Evolutionary conservation across 2,329 filamentous ascomycete genomes (phyloP).

Genomic region (Myriosclerotinia scirpicola): DNA sequence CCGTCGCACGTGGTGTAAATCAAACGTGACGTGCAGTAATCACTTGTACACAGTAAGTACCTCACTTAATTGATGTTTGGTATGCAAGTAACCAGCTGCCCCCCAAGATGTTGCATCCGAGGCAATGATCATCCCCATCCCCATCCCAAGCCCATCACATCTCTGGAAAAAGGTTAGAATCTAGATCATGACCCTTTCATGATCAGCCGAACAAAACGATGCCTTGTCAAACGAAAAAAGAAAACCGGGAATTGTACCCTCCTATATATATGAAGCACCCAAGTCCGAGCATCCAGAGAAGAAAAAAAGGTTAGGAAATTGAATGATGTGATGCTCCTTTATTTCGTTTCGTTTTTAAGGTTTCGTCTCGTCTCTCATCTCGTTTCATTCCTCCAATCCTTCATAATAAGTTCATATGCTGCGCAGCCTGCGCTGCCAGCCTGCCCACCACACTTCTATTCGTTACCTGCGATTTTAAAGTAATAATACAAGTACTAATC

Average conservation of each 20-base stretch:
- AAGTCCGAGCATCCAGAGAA: no score
- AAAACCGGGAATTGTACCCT: neutral
- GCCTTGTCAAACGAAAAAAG: neutral
- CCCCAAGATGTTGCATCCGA: neutral
- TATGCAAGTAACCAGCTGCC: slow-evolving; percentile 16
- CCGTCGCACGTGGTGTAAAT: slow-evolving; percentile 17
- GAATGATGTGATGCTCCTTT: neutral
- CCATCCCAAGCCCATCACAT: neutral
- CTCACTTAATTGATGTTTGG: slow-evolving; percentile 1
- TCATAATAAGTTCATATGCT: no score
- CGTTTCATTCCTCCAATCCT: slow-evolving; percentile 22
- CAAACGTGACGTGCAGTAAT: slow-evolving; percentile 23
- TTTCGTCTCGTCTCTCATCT: neutral
- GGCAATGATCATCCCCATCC: slow-evolving; percentile 11
- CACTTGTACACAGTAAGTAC: slow-evolving; percentile 11
- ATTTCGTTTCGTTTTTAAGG: neutral
- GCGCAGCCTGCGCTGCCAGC: no score
- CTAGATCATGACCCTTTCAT: neutral
- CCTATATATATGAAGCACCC: neutral
- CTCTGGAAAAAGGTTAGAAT: neutral
- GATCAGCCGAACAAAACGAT: neutral
- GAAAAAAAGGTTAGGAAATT: no score
- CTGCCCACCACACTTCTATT: neutral
- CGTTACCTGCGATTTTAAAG: neutral
- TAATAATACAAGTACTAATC: neutral